Conservation (phyloP, 371 early-diverging fungal species). For the Phascolomyces articulosus region DNA sequence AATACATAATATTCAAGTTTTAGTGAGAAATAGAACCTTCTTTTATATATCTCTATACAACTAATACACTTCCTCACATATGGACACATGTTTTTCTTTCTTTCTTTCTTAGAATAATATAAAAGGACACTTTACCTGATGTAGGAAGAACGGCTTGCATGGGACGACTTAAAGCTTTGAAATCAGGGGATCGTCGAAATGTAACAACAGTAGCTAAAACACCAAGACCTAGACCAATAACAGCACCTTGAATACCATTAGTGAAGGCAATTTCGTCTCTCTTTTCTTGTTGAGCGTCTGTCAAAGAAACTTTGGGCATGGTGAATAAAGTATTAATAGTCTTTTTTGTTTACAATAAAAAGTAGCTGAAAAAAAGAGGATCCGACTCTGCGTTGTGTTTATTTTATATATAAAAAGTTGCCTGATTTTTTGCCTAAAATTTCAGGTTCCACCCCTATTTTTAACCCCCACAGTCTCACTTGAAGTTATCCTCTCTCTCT, state of each 20-base stretch:
- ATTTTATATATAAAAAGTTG: background rate
- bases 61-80: background rate
- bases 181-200: constrained; percentile 40
- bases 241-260: constrained; percentile 48
- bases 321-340: background rate
- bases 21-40: background rate
- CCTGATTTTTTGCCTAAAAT: constrained; percentile 5
- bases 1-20: background rate
- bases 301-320: constrained; percentile 9
- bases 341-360: background rate
- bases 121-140: constrained; percentile 27
- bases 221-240: constrained; percentile 49
- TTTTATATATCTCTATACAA: background rate
- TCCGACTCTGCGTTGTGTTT: no score
- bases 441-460: background rate
- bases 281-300: constrained; percentile 33
- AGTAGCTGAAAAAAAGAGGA: background rate
- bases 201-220: constrained; percentile 35
- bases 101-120: background rate
- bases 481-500: no score
- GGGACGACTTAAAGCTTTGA: constrained; percentile 42
- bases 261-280: constrained; percentile 23
- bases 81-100: background rate
- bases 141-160: constrained; percentile 43
- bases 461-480: no score